Percentiles rank a stretch among this genome's conserved stretches.
Evolutionary conservation across 305 asterid species (phyloP).

Genomic region (Fraxinus angustifolia): DNA sequence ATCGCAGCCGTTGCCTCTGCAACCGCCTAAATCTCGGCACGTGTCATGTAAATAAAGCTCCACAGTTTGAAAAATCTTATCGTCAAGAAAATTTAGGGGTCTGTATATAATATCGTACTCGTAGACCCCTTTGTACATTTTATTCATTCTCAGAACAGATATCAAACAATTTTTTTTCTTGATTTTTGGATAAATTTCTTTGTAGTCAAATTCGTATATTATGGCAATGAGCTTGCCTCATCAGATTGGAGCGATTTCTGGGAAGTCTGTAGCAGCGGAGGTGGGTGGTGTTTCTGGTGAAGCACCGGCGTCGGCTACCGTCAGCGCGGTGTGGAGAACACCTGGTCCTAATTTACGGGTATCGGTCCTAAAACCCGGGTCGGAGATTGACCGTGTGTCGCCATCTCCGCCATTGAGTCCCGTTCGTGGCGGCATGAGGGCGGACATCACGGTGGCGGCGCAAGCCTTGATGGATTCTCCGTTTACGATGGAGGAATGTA

Average conservation of each 20-base stretch:
- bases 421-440: conserved; percentile 42
- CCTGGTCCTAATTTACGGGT: conserved; percentile 47
- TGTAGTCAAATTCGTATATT: background rate
- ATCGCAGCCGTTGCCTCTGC: conserved; percentile 52
- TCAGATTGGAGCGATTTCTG: conserved; percentile 73
- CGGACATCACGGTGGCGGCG: conserved; percentile 66
- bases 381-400: conserved; percentile 54
- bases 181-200: background rate
- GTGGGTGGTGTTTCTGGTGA: conserved; percentile 30
- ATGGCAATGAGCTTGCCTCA: conserved; percentile 87
- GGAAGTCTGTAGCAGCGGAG: conserved; percentile 41
- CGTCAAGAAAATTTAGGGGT: background rate
- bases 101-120: conserved; percentile 21
- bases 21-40: conserved; percentile 35
- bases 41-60: conserved; percentile 36
- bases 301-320: conserved; percentile 37
- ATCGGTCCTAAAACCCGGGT: conserved; percentile 29
- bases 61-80: conserved; percentile 31
- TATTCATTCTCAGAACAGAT: background rate
- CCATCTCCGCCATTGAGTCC: conserved; percentile 89
- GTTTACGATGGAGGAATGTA: conserved; percentile 8
- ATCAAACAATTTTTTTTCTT: background rate
- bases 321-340: conserved; percentile 53
- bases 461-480: conserved; percentile 53
- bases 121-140: background rate